Evolutionary conservation across 805 yeast species (phyloP).

Genomic region (Isabelozyma heimii): DNA sequence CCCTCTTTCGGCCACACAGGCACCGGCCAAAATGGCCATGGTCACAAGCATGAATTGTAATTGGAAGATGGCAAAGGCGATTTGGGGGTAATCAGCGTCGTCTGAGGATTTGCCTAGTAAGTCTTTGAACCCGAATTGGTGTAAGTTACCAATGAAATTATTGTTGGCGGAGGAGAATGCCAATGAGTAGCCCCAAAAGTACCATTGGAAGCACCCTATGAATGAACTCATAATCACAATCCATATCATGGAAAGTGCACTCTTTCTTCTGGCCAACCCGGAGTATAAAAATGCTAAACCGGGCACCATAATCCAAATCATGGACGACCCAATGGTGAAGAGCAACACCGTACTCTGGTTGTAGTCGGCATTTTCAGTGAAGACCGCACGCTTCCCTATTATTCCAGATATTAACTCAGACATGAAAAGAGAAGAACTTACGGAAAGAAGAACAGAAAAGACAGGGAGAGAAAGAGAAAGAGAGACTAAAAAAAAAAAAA

Average conservation of each 20-base stretch:
- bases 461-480: too few species aligned
- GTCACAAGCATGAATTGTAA: slow-evolving; percentile 93
- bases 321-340: slow-evolving; percentile 58
- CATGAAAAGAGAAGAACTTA: background rate
- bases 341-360: slow-evolving; percentile 29
- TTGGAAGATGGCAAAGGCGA: slow-evolving; percentile 83
- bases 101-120: slow-evolving; percentile 49
- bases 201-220: slow-evolving; percentile 86
- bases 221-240: slow-evolving; percentile 69
- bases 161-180: slow-evolving; percentile 84
- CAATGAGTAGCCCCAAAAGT: slow-evolving; percentile 96
- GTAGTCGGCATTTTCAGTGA: slow-evolving; percentile 32
- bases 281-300: slow-evolving; percentile 91
- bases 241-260: slow-evolving; percentile 87
- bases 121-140: slow-evolving; percentile 76
- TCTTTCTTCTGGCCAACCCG: slow-evolving; percentile 85
- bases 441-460: too few species aligned
- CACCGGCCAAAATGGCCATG: slow-evolving; percentile 86
- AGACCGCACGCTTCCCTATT: slow-evolving; percentile 29
- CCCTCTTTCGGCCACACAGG: slow-evolving; percentile 85
- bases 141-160: slow-evolving; percentile 83
- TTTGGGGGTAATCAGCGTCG: slow-evolving; percentile 64
- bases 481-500: too few species aligned
- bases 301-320: slow-evolving; percentile 90
- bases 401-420: slow-evolving; percentile 5